A percentile compares a stretch with the other conserved stretches of the same genome.
Evolutionary conservation across 345 rosid genomes (phyloP).

Genomic region (Boechera divaricarpa): DNA sequence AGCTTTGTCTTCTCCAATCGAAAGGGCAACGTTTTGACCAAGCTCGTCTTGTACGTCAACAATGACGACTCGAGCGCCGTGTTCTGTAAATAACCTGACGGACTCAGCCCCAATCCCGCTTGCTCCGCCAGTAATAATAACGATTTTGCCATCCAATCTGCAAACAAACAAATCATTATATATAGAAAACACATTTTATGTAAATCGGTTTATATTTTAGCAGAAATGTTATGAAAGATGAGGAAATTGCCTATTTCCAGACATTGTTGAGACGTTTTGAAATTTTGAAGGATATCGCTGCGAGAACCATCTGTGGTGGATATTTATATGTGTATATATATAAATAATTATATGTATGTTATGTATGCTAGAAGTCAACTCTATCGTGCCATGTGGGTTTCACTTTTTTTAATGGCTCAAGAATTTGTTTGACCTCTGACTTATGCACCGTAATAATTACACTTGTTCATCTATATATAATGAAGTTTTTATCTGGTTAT

Average conservation of each 20-base stretch:
- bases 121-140: slow-evolving; percentile 83
- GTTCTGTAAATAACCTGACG: slow-evolving; percentile 59
- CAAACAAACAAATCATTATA: background rate
- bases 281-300: slow-evolving; percentile 5
- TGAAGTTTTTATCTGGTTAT: background rate
- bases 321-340: slow-evolving; percentile 22
- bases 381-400: slow-evolving; percentile 43
- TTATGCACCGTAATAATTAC: slow-evolving; percentile 16
- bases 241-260: slow-evolving; percentile 30
- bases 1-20: slow-evolving; percentile 55
- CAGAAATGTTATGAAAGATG: background rate
- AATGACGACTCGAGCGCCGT: slow-evolving; percentile 72
- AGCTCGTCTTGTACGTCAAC: slow-evolving; percentile 79
- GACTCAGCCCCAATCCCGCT: slow-evolving; percentile 93
- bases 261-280: slow-evolving; percentile 31
- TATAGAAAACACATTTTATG: background rate
- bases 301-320: background rate
- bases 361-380: slow-evolving; percentile 33
- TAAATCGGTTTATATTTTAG: background rate
- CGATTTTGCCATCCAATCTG: slow-evolving; percentile 89
- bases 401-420: slow-evolving; percentile 45
- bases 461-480: background rate
- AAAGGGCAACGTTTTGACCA: slow-evolving; percentile 55
- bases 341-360: background rate
- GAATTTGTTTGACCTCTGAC: slow-evolving; percentile 35